A percentile compares a stretch with the other conserved stretches of the same genome.
Evolutionary conservation across 352 stramenopile genomes (phyloP).

Genomic region (Phytophthora ohioensis): DNA sequence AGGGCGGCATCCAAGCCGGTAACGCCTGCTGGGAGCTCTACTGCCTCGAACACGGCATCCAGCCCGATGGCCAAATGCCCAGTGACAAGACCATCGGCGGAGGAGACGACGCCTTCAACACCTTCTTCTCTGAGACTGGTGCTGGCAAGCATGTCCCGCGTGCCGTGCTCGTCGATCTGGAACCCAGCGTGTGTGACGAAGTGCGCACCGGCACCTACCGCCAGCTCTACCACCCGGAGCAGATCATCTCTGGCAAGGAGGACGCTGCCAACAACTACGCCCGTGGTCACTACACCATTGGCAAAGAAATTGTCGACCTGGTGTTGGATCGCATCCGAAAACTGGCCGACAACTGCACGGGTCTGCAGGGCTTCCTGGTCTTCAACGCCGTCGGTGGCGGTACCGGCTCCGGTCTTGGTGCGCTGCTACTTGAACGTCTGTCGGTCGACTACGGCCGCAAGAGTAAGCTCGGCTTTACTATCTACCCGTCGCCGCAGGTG

Average conservation of each 20-base stretch:
- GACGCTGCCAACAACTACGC: slow-evolving; percentile 94
- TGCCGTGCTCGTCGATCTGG: slow-evolving; percentile 97
- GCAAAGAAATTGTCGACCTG: slow-evolving; percentile 98
- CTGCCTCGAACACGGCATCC: slow-evolving; percentile 94
- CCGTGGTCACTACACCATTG: slow-evolving; percentile 94
- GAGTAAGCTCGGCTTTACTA: slow-evolving; percentile 98
- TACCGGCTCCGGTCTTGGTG: slow-evolving; percentile 97
- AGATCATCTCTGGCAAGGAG: slow-evolving; percentile 99
- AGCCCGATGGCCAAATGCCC: slow-evolving; percentile 82
- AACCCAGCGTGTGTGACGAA: slow-evolving; percentile 98
- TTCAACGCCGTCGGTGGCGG: slow-evolving; percentile 98
- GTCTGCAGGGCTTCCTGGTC: slow-evolving; percentile 98
- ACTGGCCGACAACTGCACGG: slow-evolving; percentile 97
- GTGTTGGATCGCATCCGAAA: slow-evolving; percentile 98
- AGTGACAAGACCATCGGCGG: slow-evolving; percentile 27
- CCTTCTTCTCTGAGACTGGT: slow-evolving; percentile 94
- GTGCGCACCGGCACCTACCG: slow-evolving; percentile 96
- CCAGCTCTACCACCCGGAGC: slow-evolving; percentile 98
- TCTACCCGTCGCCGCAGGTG: slow-evolving; percentile 93
- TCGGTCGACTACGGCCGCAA: slow-evolving; percentile 98
- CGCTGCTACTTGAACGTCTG: slow-evolving; percentile 96
- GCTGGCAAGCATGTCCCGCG: slow-evolving; percentile 98
- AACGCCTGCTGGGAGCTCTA: slow-evolving; percentile 95
- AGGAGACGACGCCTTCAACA: slow-evolving; percentile 98
- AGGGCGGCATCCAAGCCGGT: slow-evolving; percentile 89